phyloP scores from a whole-genome alignment of 257 asterid genomes.

The Scutellaria galericulata region DNA sequence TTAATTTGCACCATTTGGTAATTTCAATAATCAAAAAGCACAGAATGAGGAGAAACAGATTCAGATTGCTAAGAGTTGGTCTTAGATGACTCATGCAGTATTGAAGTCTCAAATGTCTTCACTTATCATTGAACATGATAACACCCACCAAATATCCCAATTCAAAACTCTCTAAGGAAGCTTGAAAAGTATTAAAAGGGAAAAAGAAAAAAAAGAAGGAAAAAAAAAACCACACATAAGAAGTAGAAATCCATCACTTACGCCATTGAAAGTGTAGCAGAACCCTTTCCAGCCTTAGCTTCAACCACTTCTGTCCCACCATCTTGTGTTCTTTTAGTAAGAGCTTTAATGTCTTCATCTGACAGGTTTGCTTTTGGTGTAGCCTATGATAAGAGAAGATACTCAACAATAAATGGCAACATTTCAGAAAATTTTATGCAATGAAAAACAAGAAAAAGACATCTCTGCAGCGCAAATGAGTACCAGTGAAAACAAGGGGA shows the following conservation, averaged over 20 bases:
- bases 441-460: neutral
- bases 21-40: neutral
- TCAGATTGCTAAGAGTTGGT: neutral
- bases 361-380: slow-evolving; percentile 79
- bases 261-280: slow-evolving; percentile 59
- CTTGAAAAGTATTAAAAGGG: neutral
- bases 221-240: neutral
- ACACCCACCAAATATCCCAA: slow-evolving; percentile 1
- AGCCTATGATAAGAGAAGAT: slow-evolving; percentile 50
- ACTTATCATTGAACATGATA: neutral
- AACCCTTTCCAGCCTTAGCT: slow-evolving; percentile 99
- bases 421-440: slow-evolving; percentile 31
- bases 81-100: neutral
- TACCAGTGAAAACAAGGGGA: slow-evolving; percentile 92
- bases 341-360: slow-evolving; percentile 70
- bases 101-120: neutral
- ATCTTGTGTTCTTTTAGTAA: slow-evolving; percentile 92
- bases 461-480: slow-evolving; percentile 20
- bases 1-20: neutral
- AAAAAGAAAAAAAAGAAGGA: neutral
- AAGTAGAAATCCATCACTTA: slow-evolving; percentile 23
- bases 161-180: neutral
- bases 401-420: slow-evolving; percentile 43
- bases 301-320: slow-evolving; percentile 99
- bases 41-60: neutral